These are phyloP conservation scores for Panicum miliaceum DNA, from an alignment of 176 grass and related monocot genomes.

Conservation along the genomic window DNA sequence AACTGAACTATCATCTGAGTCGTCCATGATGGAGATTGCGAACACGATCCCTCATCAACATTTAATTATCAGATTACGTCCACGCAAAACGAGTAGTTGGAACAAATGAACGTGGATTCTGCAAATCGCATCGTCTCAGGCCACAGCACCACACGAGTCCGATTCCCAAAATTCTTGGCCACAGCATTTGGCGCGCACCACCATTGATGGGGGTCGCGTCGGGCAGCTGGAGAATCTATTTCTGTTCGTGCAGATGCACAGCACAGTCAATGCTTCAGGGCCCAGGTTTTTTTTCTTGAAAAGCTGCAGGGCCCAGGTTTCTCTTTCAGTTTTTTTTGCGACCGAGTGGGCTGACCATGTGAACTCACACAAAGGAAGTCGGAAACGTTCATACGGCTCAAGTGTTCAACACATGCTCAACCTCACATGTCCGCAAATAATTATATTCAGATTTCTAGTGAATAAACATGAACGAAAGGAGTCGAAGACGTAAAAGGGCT, in stretches of 20 bases:
- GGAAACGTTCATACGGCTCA: slow-evolving; percentile 15
- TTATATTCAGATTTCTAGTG: background rate
- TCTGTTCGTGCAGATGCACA: background rate
- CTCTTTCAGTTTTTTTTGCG: slow-evolving; percentile 27
- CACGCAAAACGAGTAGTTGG: slow-evolving; percentile 16
- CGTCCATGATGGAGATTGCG: background rate
- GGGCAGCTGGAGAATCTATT: background rate
- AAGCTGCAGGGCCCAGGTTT: background rate
- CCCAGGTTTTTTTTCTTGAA: no score
- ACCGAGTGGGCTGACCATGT: slow-evolving; percentile 17
- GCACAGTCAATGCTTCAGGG: background rate
- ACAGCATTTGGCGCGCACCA: background rate
- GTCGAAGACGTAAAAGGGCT: background rate
- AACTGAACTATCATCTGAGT: background rate
- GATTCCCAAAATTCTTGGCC: background rate
- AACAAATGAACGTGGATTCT: slow-evolving; percentile 14
- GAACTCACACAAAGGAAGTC: background rate
- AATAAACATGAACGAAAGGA: background rate
- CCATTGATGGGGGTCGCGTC: background rate
- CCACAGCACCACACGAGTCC: background rate
- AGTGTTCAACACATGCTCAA: no score
- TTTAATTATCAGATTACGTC: background rate
- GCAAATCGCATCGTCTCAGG: background rate
- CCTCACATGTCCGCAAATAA: background rate
- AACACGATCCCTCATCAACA: background rate